Conservation (phyloP, 1,139 yeast species). For the Blastobotrys buckinghamii region DNA sequence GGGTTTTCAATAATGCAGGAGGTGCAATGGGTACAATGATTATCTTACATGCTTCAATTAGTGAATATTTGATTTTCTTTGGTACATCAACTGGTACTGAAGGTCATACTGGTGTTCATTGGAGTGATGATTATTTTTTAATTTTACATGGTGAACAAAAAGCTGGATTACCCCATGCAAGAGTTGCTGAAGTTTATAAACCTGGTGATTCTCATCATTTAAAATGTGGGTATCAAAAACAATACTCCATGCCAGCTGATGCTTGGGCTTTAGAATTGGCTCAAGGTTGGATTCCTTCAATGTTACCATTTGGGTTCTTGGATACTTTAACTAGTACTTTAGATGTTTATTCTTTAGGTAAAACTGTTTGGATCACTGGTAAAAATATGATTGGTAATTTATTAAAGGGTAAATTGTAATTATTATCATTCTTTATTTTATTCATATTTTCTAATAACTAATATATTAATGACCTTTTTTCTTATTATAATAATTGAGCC, state of each 20-base stretch:
- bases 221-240: conserved; percentile 66
- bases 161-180: conserved; percentile 62
- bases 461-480: too few species aligned
- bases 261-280: conserved; percentile 91
- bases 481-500: too few species aligned
- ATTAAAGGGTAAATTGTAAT: conserved; percentile 58
- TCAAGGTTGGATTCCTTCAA: conserved; percentile 97
- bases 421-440: neutral
- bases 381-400: conserved; percentile 69
- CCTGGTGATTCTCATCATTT: conserved; percentile 79
- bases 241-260: conserved; percentile 69
- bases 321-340: conserved; percentile 76
- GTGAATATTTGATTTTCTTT: conserved; percentile 85
- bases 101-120: conserved; percentile 94
- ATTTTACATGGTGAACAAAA: conserved; percentile 73
- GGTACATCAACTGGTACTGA: conserved; percentile 91
- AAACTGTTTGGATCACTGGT: conserved; percentile 70
- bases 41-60: conserved; percentile 89
- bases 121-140: conserved; percentile 94
- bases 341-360: conserved; percentile 61
- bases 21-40: conserved; percentile 99
- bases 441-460: too few species aligned
- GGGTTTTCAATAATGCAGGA: conserved; percentile 97
- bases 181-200: conserved; percentile 55
- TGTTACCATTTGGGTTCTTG: conserved; percentile 92